Conservation (phyloP, 2,329 filamentous ascomycete genomes). For the Nakataea oryzae region DNA sequence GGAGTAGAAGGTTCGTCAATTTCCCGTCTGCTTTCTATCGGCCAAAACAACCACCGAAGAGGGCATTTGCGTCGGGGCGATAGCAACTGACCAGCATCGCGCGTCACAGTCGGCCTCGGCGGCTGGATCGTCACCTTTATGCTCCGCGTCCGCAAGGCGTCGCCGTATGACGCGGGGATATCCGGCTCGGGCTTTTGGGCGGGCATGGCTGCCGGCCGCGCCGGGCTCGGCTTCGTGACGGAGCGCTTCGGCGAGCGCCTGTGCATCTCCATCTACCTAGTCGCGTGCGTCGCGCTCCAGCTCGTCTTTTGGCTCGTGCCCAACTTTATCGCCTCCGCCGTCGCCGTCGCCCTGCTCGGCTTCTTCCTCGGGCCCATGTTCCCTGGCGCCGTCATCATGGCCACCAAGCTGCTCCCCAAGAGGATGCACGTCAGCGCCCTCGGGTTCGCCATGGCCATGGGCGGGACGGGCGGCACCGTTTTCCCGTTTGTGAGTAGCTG, state of each 20-base stretch:
- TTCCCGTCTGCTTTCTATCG: not conserved
- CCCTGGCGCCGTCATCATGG: constrained; percentile 59
- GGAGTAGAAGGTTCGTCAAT: constrained; percentile 46
- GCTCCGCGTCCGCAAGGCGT: constrained; percentile 61
- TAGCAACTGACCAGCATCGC: too few relatives aligned
- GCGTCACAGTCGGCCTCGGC: constrained; percentile 55
- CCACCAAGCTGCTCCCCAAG: constrained; percentile 52
- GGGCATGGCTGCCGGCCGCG: constrained; percentile 61
- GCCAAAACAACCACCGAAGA: not conserved
- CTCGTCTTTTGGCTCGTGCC: constrained; percentile 77
- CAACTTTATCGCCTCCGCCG: constrained; percentile 62
- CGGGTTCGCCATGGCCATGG: constrained; percentile 68
- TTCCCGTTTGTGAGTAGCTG: constrained; percentile 41
- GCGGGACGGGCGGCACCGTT: constrained; percentile 60
- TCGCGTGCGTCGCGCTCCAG: constrained; percentile 52
- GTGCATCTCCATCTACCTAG: constrained; percentile 52
- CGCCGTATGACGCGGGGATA: constrained; percentile 60
- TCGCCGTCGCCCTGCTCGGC: constrained; percentile 61
- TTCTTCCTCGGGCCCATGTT: constrained; percentile 76
- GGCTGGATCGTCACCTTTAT: constrained; percentile 84
- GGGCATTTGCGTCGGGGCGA: too few relatives aligned
- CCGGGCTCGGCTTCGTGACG: constrained; percentile 65
- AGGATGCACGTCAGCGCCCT: constrained; percentile 52
- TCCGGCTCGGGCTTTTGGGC: constrained; percentile 74
- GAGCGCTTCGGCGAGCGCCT: constrained; percentile 59